A percentile compares a stretch with the other conserved stretches of the same genome.
These are phyloP conservation scores for Telopea speciosissima DNA, from an alignment of 177 flowering plant genomes.

Conservation along the genomic window DNA sequence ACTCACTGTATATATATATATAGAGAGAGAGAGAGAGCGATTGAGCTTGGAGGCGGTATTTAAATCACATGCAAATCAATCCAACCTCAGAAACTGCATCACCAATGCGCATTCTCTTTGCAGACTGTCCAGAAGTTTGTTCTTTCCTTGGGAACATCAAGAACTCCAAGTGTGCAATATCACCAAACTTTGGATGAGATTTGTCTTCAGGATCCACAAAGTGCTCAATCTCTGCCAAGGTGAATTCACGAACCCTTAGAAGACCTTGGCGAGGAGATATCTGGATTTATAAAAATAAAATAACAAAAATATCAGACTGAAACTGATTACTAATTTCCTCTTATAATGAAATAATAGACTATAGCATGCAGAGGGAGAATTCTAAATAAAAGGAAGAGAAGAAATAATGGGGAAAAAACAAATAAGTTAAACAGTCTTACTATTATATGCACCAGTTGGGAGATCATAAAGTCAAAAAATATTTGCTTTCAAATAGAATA, in stretches of 20 bases:
- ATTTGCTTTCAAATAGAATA: not conserved
- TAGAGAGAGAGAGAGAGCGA: conserved; percentile 1
- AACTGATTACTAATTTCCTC: too few relatives aligned
- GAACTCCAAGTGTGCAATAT: conserved; percentile 76
- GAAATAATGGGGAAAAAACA: too few relatives aligned
- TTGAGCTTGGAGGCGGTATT: not conserved
- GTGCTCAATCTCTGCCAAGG: conserved; percentile 94
- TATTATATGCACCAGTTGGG: too few relatives aligned
- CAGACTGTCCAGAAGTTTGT: conserved; percentile 68
- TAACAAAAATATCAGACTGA: not conserved
- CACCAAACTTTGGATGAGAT: conserved; percentile 76
- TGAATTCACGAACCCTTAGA: conserved; percentile 91
- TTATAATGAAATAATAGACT: too few relatives aligned
- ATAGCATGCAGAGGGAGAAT: too few relatives aligned
- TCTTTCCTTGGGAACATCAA: conserved; percentile 93
- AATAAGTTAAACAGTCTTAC: too few relatives aligned
- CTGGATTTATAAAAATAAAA: conserved; percentile 26
- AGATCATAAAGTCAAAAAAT: too few relatives aligned
- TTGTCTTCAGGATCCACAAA: conserved; percentile 98
- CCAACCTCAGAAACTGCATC: conserved; percentile 82
- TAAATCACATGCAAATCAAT: not conserved
- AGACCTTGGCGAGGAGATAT: conserved; percentile 99
- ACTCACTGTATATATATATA: too few relatives aligned
- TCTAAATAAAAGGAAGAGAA: too few relatives aligned
- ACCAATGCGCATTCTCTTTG: conserved; percentile 51